Percentiles rank a stretch among this genome's conserved stretches.
Evolutionary conservation across 1,139 yeast genomes (phyloP).

Genomic region (Martiniozyma asiatica): DNA sequence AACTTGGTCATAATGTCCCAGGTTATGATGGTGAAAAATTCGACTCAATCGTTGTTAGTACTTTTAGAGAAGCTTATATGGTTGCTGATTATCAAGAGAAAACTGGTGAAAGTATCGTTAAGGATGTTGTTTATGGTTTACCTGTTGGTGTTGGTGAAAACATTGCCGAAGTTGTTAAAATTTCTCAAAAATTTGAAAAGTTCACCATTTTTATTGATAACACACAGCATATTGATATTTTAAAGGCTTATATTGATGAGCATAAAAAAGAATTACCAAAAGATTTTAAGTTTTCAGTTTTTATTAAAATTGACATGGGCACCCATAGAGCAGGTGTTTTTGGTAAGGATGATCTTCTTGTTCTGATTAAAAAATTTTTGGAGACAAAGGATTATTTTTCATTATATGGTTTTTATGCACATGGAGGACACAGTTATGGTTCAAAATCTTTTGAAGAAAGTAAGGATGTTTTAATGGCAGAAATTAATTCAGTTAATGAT

Average conservation of each 20-base stretch:
- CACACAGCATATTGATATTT: conserved; percentile 38
- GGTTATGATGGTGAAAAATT: conserved; percentile 25
- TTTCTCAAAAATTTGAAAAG: conserved; percentile 29
- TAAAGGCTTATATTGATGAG: conserved; percentile 27
- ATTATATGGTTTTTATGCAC: conserved; percentile 62
- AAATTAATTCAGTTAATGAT: conserved; percentile 40
- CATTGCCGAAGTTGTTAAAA: conserved; percentile 36
- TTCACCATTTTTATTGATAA: conserved; percentile 55
- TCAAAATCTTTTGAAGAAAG: conserved; percentile 38
- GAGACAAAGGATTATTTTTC: conserved; percentile 22
- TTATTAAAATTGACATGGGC: conserved; percentile 50
- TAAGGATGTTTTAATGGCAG: conserved; percentile 35
- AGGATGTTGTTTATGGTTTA: conserved; percentile 55
- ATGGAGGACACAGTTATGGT: conserved; percentile 67
- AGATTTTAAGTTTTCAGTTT: conserved; percentile 38
- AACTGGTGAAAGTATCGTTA: conserved; percentile 27
- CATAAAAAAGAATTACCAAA: conserved; percentile 4
- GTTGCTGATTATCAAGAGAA: conserved; percentile 7
- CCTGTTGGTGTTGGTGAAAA: conserved; percentile 43
- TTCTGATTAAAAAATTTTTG: conserved; percentile 5
- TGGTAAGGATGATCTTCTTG: conserved; percentile 1
- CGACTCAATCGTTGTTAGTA: conserved; percentile 47
- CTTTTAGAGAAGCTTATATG: conserved; percentile 52
- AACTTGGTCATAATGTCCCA: conserved; percentile 29
- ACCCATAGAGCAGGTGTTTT: conserved; percentile 52